phyloP scores from a whole-genome alignment of 345 rosid species.

The Anacardium occidentale region DNA sequence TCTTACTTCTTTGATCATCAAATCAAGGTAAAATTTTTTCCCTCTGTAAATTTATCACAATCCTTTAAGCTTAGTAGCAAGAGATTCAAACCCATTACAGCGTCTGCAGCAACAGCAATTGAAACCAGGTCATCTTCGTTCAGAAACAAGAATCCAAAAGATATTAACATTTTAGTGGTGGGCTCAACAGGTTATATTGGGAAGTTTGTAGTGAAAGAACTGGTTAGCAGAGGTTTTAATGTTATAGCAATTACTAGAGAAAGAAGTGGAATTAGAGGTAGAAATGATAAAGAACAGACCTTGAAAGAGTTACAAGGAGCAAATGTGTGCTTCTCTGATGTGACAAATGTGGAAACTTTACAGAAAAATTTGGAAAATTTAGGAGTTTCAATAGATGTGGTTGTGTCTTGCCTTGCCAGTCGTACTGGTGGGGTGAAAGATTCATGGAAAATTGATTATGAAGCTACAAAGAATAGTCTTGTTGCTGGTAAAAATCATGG shows the following conservation, averaged over 20 bases:
- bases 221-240: constrained; percentile 76
- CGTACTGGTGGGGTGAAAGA: constrained; percentile 83
- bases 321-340: constrained; percentile 81
- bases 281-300: constrained; percentile 61
- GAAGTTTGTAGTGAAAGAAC: constrained; percentile 74
- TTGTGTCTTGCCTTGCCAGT: constrained; percentile 91
- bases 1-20: constrained; percentile 44
- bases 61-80: constrained; percentile 32
- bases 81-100: constrained; percentile 37
- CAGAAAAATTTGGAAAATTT: constrained; percentile 51
- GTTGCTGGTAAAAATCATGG: constrained; percentile 72
- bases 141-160: constrained; percentile 57
- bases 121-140: constrained; percentile 45
- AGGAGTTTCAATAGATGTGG: constrained; percentile 60
- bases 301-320: constrained; percentile 58
- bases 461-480: constrained; percentile 86
- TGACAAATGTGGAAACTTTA: constrained; percentile 51
- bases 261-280: constrained; percentile 75
- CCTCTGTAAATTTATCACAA: constrained; percentile 21
- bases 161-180: constrained; percentile 68
- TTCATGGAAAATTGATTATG: constrained; percentile 94
- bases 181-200: constrained; percentile 98
- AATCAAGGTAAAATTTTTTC: constrained; percentile 51
- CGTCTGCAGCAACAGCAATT: constrained; percentile 34
- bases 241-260: constrained; percentile 83